Base-by-base conservation (phyloP, 2,329 filamentous ascomycete species). In the Cordyceps fumosorosea region DNA sequence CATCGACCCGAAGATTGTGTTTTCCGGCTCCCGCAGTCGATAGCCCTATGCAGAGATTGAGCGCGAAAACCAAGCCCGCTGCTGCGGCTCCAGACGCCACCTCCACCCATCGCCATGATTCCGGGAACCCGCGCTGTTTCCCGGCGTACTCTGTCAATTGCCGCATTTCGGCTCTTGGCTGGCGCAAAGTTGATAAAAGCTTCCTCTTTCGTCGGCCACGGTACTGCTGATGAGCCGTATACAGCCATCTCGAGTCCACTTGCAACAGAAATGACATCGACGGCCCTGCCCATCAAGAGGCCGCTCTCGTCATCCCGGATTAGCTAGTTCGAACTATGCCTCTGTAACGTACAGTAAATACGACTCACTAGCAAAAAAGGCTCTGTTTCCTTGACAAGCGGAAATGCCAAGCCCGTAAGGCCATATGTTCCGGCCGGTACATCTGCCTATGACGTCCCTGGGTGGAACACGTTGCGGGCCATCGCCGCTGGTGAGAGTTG, bases 321-420 rank as follows among this genome's bases (percentile, higher is more conserved):
- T n/a, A 8, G 42, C 42, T 20, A 44, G 42, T 44, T 44, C 34
- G 42, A 7, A 12, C 42, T 5, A 20, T 18, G n/a, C 42, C 14
- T 44, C 16, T 44, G 34, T 11, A 44, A 44, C 16, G 34, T 6
- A 29, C 26, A 6, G 3, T 11, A 12, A 37, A 37, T 37, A 37
- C 34, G 34, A 37, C 34, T 37, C 34, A 10, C 42, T 44, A 18
- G 42, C 77, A 1, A 34, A 1, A 34, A 48, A 48, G 55, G 37
- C n/a, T 16, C 20, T 56, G 40, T 32, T 45, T 5, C 12, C 24
- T 32, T 5, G 18, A 20, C 12, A 56, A 34, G 16, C 10, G 40
- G 24, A 32, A 44, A 47, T 34, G 42, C 5, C 12, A 29, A 24
- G 40, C 54, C 54, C 54, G 40, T 24, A 56, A 1, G 16, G 24